Evolutionary conservation across 2,329 filamentous ascomycete genomes (phyloP), one percentile per base, ranked within the genome.

Genomic region (Colletotrichum sp.): DNA sequence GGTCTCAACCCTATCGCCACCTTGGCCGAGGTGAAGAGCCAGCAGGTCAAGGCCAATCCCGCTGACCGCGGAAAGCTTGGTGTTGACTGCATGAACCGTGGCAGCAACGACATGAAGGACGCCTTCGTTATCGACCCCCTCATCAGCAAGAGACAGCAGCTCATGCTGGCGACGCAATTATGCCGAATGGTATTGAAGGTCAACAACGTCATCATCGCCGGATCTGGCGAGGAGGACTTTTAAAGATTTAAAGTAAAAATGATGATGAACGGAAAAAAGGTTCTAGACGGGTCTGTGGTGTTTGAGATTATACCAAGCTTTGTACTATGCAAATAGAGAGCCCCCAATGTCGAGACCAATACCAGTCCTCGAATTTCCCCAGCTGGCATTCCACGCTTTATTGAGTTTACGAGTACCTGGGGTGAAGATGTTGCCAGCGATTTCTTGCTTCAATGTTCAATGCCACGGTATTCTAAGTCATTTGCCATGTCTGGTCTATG

Each of bases 141-240:
- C 81, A 99, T 99, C 83, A 97, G 97, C 79, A 99, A 99, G 91
- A 94, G 95, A 86, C 96, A 98, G 87, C 97, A 99, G 86, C 90
- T 99, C 75, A 92, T 98, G 87, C 90, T 99, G 77, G 97, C 97
- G 36, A 99, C 97, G 66, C 97, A 99, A 87, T 88, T 99, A 78
- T 98, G 97, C 88, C 93, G 97, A 78, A 98, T 99, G 96, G 96
- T 98, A 78, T 90, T 98, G 79, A 98, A 98, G 92, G 92, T 96
- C 82, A 98, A 98, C 89, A 98, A 98, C 83, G 96, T 98, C 77
- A 98, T 98, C 84, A 93, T 98, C 79, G 92, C 95, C 73, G 96
- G 96, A 70, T 92, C 91, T 77, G 96, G 96, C 78, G 94, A 98
- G 76, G 91, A 96, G 77, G 95, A 98, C 79, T 98, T 93, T 85